Percentiles rank a stretch among this genome's conserved stretches.
Conservation (phyloP, 257 asterid species). For the Eustoma russellianum region DNA sequence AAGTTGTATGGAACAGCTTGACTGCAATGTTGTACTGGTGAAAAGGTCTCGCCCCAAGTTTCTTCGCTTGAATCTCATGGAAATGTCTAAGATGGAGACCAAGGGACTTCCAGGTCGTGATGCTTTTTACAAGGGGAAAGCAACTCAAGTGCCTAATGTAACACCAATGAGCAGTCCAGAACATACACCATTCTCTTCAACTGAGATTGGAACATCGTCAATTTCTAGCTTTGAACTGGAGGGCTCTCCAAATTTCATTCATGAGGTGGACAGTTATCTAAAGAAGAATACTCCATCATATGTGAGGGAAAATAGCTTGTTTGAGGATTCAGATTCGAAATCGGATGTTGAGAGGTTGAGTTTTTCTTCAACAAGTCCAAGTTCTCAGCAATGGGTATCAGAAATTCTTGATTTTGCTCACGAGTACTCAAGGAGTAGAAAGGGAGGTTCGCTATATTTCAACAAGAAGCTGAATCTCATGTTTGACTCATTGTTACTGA, state of each 20-base stretch:
- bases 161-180: conserved; percentile 85
- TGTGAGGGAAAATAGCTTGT: conserved; percentile 10
- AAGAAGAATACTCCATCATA: conserved; percentile 28
- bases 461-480: conserved; percentile 18
- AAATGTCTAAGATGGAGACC: conserved; percentile 23
- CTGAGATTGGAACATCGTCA: conserved; percentile 40
- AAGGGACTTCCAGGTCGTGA: conserved; percentile 19
- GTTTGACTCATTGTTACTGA: conserved; percentile 12
- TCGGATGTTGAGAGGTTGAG: conserved; percentile 45
- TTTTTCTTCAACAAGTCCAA: conserved; percentile 42
- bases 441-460: conserved; percentile 22
- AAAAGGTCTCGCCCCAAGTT: conserved; percentile 53
- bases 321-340: conserved; percentile 42
- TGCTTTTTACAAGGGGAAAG: conserved; percentile 21
- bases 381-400: conserved; percentile 47
- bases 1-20: conserved; percentile 59
- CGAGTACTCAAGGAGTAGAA: conserved; percentile 31
- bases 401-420: conserved; percentile 41
- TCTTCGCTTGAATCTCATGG: conserved; percentile 60
- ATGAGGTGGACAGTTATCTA: conserved; percentile 38
- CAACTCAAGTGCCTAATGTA: conserved; percentile 61
- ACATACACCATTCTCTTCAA: conserved; percentile 26
- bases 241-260: conserved; percentile 34
- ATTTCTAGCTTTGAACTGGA: conserved; percentile 45
- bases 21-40: conserved; percentile 66